A percentile compares a stretch with the other conserved stretches of the same genome.
Evolutionary conservation across 2,329 filamentous ascomycete genomes (phyloP).

Genomic region (Harringtonia aguacate): DNA sequence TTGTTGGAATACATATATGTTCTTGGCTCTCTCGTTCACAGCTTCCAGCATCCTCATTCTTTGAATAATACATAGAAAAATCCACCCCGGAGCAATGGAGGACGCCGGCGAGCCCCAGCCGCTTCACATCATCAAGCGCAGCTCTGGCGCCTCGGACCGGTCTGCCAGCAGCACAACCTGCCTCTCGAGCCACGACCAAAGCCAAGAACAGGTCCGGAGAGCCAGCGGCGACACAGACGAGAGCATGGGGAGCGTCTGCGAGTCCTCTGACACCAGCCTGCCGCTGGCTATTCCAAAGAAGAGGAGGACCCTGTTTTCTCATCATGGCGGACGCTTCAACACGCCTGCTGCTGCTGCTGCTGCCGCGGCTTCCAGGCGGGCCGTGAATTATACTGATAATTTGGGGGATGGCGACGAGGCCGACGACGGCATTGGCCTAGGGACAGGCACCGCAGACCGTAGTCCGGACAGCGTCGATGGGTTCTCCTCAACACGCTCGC

Average conservation of each 20-base stretch:
- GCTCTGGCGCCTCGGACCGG: neutral
- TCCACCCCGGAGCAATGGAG: neutral
- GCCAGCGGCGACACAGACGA: conserved; percentile 16
- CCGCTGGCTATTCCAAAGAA: conserved; percentile 25
- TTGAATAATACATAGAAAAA: too few relatives aligned
- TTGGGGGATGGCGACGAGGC: neutral
- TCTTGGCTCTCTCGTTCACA: too few relatives aligned
- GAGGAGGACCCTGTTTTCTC: conserved; percentile 9
- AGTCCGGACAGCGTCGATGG: neutral
- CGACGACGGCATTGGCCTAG: neutral
- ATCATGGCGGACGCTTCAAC: conserved; percentile 6
- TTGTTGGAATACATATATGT: too few relatives aligned
- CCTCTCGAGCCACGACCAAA: neutral
- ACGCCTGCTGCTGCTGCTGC: neutral
- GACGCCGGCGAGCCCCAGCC: conserved; percentile 8
- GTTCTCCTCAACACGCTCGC: neutral
- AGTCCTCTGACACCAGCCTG: conserved; percentile 12
- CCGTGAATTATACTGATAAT: conserved; percentile 7
- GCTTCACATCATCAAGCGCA: conserved; percentile 12
- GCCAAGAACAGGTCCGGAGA: neutral
- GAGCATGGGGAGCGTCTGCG: conserved; percentile 16
- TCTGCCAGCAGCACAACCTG: neutral
- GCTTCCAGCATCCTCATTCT: too few relatives aligned
- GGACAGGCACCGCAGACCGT: too few relatives aligned
- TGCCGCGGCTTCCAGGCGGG: neutral